Evolutionary conservation across 73 alveolate genomes (phyloP), one percentile per base, ranked within the genome.

Genomic region (Uronychia setigera): DNA sequence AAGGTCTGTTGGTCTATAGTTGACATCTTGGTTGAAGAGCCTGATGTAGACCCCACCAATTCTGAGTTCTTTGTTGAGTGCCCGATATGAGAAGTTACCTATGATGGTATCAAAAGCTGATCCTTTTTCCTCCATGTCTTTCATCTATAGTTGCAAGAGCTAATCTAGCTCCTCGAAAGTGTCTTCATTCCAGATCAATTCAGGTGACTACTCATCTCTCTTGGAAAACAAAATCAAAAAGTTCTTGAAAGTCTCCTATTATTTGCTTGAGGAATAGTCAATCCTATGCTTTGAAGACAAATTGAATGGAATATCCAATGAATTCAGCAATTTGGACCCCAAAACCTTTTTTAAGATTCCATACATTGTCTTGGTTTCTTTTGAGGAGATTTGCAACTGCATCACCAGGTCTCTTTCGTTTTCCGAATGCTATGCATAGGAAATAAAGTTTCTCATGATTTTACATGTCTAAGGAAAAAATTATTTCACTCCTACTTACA

Each of bases 31-130:
- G 32, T 78, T 78, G 74, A 78, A 34, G 30, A 32, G 67, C 9
- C 75, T 32, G 35, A 78, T 78, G 26, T 30, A 78, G 1, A 78
- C 75, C 33, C 84, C 84, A 32, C 35, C 84, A 32, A 78, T 59
- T 33, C 84, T 30, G 67, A 78, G 84, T 26, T 78, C 84, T 26
- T 32, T 29, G 11, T 31, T 14, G 14, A 11, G 59, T 27, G 28
- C 30, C 1, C 34, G 11, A 78, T 32, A 78, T 32, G 25, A 32
- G 29, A 30, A 78, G 29, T 30, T 28, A 26, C 26, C 75, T 14
- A 30, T 31, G 32, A 31, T 25, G 32, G 14, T 78, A 1, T 31
- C 75, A 35, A 27, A 78, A 26, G 57, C 1, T 25, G 31, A 13
- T 33, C 33, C 75, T 0, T 30, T 35, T 1, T 14, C 33, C 29